Evolutionary conservation across 768 basidiomycete genomes (phyloP), one percentile per base, ranked within the genome.

Genomic region (Tylopilus plumbeoviolaceoides): DNA sequence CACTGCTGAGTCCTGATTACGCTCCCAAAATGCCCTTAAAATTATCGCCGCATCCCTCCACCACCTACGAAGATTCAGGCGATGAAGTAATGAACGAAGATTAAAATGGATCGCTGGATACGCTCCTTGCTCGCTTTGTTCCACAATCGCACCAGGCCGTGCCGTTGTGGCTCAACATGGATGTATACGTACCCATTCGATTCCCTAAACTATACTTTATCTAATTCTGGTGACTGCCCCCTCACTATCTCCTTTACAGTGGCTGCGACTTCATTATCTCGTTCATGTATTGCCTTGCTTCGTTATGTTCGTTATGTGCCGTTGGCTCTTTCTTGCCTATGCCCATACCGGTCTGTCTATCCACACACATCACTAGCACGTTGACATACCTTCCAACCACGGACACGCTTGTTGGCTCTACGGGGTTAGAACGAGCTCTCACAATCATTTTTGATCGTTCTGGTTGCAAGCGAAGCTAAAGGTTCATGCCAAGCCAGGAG

Each of bases 61-160:
- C 41, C 12, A 41, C 55, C 20, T 38, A 43, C 5, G 58, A 48
- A 21, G 43, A 41, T n/a, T 21, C 31, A 5, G 46, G 58, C 3
- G 58, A 61, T 21, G 65, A 65, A 40, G 54, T 31, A 14, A 69
- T 60, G 61, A 49, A 47, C 28, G 65, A 69, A 44, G 48, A 39
- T 41, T 69, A 39, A n/a, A 52, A 25, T 20, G 27, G 39, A 35
- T 50, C 28, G 53, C 55, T 65, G 11, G 51, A 63, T 46, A 55
- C 42, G n/a, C 53, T 54, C 44, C 23, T 18, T 33, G 10, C 21
- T 10, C 36, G 23, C 54, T 11, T 14, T n/a, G n/a, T n/a, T n/a
- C n/a, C n/a, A n/a, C 20, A 40, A 20, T 25, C 38, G 55, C 53
- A 65, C 61, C 50, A 51, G 61, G n/a, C 56, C 54, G 53, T 56